Base-by-base conservation (phyloP, 805 yeast genomes). In the Candida qinlingensis region DNA sequence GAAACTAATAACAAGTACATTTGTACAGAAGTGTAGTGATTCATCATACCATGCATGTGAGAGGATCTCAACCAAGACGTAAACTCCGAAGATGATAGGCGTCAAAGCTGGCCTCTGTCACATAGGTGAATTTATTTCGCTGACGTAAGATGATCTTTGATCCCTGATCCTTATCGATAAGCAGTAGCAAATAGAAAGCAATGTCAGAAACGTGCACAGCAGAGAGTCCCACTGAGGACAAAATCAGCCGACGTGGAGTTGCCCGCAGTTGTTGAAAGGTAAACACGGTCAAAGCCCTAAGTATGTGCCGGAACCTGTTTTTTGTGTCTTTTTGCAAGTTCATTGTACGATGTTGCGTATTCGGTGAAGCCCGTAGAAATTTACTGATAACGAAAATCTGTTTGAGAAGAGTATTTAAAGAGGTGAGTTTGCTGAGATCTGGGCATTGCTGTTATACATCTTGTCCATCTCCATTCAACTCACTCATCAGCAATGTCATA, bases 401-500 rank as follows among this genome's bases (percentile, higher is more conserved):
- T 11, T 38, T 11, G 13, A 26, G 13, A 12, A 38, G 31, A 12
- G 9, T 26, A 19, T 38, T 19, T 38, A 38, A 26, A 38, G 13
- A 26, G 31, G 41, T 19, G 19, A 19, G 19, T 19, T 8, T 10
- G 38, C 38, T 25, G 19, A 13, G 38, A 36, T 25, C 38, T 36
- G 27, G 11, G 34, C 11, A 8, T 31, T 9, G 13, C 12, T 28
- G 46, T n/a, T 29, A 5, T 29, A 13, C 11, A 29, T 8, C 6
- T 13, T n/a, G 5, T 7, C 27, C 9, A 28, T 7, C 41, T 13
- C n/a, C 12, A 34, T 5, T 5, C 34, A 19, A 41, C n/a, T 19
- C 8, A 34, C 12, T 11, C 11, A 41, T 13, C n/a, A 19, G 4
- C 42, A 46, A 60, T 59, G 62, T 31, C 63, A 8, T 55, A 57